Conservation (phyloP, 2,329 filamentous ascomycete species). For the Exophiala mesophila region DNA sequence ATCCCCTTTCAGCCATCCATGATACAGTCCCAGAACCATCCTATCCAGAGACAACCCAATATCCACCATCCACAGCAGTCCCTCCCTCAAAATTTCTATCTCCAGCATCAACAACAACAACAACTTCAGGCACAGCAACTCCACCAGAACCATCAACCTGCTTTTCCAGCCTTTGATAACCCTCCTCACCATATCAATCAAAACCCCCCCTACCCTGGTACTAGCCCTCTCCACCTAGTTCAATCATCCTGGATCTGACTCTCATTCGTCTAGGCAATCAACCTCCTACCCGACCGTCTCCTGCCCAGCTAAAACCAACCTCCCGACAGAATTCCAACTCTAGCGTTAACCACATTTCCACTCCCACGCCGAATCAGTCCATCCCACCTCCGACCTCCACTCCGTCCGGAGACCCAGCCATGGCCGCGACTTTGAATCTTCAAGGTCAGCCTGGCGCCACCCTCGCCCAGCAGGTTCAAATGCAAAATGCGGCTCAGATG, state of each 20-base stretch:
- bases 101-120: constrained; percentile 18
- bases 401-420: constrained; percentile 10
- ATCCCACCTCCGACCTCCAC: constrained; percentile 1
- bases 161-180: constrained; percentile 9
- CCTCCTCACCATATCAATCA: constrained; percentile 8
- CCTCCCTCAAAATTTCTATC: constrained; percentile 20
- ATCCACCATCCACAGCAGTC: constrained; percentile 19
- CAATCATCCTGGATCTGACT: no score
- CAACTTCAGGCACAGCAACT: constrained; percentile 17
- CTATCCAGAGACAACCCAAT: constrained; percentile 17
- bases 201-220: constrained; percentile 15
- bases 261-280: constrained; percentile 16
- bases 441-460: constrained; percentile 14
- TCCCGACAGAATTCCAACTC: constrained; percentile 10
- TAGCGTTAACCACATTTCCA: constrained; percentile 7
- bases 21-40: constrained; percentile 18
- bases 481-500: constrained; percentile 21
- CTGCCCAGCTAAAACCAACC: constrained; percentile 23
- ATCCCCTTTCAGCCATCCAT: constrained; percentile 20
- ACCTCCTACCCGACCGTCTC: constrained; percentile 16
- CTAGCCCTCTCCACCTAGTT: constrained; percentile 2
- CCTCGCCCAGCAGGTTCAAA: constrained; percentile 22
- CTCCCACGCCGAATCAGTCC: constrained; percentile 6
- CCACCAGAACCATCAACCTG: constrained; percentile 24
- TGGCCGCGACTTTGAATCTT: constrained; percentile 12